Base-by-base conservation (phyloP, 2,329 filamentous ascomycete species). In the Huntiella abstrusa region DNA sequence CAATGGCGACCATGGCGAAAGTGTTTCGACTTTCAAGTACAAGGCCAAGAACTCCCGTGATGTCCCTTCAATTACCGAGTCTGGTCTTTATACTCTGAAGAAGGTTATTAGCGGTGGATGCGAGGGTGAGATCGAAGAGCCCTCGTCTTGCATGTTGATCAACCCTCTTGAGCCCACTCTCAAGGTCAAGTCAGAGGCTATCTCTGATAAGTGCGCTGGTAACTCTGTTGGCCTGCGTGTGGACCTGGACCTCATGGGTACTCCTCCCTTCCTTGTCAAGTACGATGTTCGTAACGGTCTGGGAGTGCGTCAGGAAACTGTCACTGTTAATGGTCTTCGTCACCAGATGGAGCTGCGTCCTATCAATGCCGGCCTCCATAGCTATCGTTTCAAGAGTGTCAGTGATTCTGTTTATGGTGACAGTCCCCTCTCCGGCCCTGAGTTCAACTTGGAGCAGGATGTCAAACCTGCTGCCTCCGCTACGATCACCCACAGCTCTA, bases 401-500 rank as follows among this genome's bases (percentile, higher is more conserved):
- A 75, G 78, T 52, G 92, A 98, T 60, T 69, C 71, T 40, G 79
- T 96, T 32, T 98, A 98, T 62, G 71, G 70, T 32, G 69, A 70
- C 1, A 69, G 80, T 43, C 66, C 69, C 19, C 62, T 92, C 16
- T 68, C 68, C 22, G 74, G 79, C 35, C 63, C 71, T 10, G 69
- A 71, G 43, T 71, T 80, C 51, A 62, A 74, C 7, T 64, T 96
- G 36, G 80, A 92, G 60, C 88, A 96, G 60, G 79, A 85, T 55
- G 88, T 98, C 53, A 94, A 92, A 60, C 91, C 91, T 7, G 83
- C 87, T 3, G 88, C 91, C 5, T 83, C 81, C 7, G 88, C 88
- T 17, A 75, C 79, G 51, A 69, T 86, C 47, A 68, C 73, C 38
- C 64, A 70, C 19, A 64, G 67, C 34, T 64, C 63, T 16, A 68